Conservation (phyloP, 768 basidiomycete species). For the Kwoniella sp. region DNA sequence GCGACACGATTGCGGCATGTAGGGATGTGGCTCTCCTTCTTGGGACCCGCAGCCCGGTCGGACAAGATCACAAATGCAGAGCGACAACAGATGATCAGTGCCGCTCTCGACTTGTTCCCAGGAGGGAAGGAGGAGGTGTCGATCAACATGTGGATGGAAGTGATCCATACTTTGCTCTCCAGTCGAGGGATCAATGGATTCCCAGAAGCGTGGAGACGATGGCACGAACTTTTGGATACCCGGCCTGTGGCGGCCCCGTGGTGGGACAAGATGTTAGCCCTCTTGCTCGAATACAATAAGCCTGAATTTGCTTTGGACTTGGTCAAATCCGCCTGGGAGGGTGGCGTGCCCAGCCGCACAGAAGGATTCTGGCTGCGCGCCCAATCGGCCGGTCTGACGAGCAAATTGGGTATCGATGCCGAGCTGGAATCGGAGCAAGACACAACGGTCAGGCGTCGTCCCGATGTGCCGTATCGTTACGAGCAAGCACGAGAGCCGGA, state of each 20-base stretch:
- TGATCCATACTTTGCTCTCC: slow-evolving; percentile 8
- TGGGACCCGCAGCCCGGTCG: slow-evolving; percentile 6
- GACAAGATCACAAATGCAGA: neutral
- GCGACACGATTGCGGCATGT: slow-evolving; percentile 5
- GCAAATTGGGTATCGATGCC: slow-evolving; percentile 6
- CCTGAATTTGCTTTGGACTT: slow-evolving; percentile 20
- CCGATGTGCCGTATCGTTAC: neutral
- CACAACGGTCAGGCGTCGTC: neutral
- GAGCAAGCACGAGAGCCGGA: neutral
- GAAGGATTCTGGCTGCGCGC: slow-evolving; percentile 23
- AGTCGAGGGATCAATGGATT: slow-evolving; percentile 8
- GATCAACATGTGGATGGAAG: slow-evolving; percentile 8
- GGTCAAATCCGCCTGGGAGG: slow-evolving; percentile 15
- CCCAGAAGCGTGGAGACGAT: slow-evolving; percentile 17
- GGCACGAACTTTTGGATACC: slow-evolving; percentile 1
- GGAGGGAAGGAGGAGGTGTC: slow-evolving; percentile 17
- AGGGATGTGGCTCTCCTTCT: slow-evolving; percentile 18
- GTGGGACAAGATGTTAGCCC: slow-evolving; percentile 15
- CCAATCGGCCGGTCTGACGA: slow-evolving; percentile 5
- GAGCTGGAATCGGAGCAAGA: slow-evolving; percentile 6
- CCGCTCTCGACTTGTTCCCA: slow-evolving; percentile 20
- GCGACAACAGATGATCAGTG: slow-evolving; percentile 14
- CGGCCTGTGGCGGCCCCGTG: neutral
- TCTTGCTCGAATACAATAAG: slow-evolving; percentile 7
- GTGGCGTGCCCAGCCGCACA: neutral